Conservation (phyloP, 2,329 filamentous ascomycete species). For the Trematosphaeria pertusa region DNA sequence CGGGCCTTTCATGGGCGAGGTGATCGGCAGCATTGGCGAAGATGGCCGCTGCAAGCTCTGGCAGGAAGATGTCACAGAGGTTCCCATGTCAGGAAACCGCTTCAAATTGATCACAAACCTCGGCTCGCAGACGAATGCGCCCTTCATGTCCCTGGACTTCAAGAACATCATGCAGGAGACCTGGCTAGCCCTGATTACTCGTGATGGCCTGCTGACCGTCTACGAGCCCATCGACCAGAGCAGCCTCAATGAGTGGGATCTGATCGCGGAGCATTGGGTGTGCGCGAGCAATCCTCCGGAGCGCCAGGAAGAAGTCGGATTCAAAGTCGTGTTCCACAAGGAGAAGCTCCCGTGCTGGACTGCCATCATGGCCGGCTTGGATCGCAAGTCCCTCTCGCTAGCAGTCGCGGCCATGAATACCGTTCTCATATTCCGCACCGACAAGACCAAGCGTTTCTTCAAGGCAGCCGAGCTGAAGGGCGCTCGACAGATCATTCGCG, state of each 20-base stretch:
- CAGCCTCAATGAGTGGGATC: slow-evolving; percentile 76
- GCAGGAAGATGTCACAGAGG: slow-evolving; percentile 86
- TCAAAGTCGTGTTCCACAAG: slow-evolving; percentile 86
- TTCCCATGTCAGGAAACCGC: slow-evolving; percentile 74
- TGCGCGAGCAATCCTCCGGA: slow-evolving; percentile 67
- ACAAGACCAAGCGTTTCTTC: slow-evolving; percentile 80
- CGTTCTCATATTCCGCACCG: slow-evolving; percentile 83
- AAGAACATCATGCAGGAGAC: slow-evolving; percentile 85
- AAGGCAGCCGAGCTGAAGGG: slow-evolving; percentile 77
- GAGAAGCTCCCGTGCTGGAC: slow-evolving; percentile 82
- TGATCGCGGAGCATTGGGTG: slow-evolving; percentile 78
- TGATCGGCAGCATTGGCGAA: slow-evolving; percentile 86
- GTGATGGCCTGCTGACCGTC: slow-evolving; percentile 79
- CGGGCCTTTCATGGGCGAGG: slow-evolving; percentile 84
- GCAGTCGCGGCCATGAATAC: slow-evolving; percentile 86
- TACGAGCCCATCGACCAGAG: slow-evolving; percentile 88
- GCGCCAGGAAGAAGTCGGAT: slow-evolving; percentile 85
- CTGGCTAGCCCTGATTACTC: slow-evolving; percentile 82
- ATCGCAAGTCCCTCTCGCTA: slow-evolving; percentile 77
- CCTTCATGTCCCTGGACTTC: slow-evolving; percentile 81
- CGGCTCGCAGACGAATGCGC: slow-evolving; percentile 70
- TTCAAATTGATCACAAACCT: slow-evolving; percentile 75
- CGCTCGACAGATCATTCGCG: slow-evolving; percentile 79
- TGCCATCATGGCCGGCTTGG: slow-evolving; percentile 80
- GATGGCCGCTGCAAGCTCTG: slow-evolving; percentile 92